Evolutionary conservation across 371 early-diverging fungal genomes (phyloP), one percentile per base, ranked within the genome.

Genomic region (Syncephalastrum racemosum): DNA sequence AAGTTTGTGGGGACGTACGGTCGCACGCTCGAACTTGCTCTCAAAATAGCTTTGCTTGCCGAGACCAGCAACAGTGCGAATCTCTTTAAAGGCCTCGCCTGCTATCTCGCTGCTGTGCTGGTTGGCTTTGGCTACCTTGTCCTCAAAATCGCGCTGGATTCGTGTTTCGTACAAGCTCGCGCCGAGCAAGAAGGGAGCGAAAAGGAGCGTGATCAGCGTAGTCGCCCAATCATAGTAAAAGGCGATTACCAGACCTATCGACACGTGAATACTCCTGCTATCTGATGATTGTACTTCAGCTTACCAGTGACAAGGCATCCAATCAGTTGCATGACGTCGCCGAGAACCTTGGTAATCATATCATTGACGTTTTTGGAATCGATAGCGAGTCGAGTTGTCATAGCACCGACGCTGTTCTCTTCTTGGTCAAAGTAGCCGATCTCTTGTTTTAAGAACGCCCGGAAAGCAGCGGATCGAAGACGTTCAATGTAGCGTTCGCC

Each of bases 41-140:
- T 84, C 82, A 56, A 94, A 90, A 20, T 75, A 67, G 18, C 51
- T 31, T 64, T 97, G 94, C 58, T 90, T 87, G 18, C 86, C 88
- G 16, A 97, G 74, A 4, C 89, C 73, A 25, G 86, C 84, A 13
- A 97, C 94, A 2, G 97, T 96, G 31, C 96, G 86, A 53, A 97
- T 89, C 68, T 87, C 84, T 51, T 85, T 75, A 48, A 97, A 86
- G 25, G 92, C 91, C 68, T 97, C 97, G 58, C 83, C 79, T 36
- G 93, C 91, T 39, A 85, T 79, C 64, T 87, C 85, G 49, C 87
- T 84, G 43, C 88, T 81, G 31, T 80, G 71, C 58, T 83, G 82
- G 54, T 89, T 89, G 0, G 88, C 85, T 52, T 82, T 81, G 62
- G 79, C 73, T 39, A 79, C 83, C 59, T 84, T 76, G 54, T 73